phyloP scores from a whole-genome alignment of 768 basidiomycete species.

The Boletales sp. region DNA sequence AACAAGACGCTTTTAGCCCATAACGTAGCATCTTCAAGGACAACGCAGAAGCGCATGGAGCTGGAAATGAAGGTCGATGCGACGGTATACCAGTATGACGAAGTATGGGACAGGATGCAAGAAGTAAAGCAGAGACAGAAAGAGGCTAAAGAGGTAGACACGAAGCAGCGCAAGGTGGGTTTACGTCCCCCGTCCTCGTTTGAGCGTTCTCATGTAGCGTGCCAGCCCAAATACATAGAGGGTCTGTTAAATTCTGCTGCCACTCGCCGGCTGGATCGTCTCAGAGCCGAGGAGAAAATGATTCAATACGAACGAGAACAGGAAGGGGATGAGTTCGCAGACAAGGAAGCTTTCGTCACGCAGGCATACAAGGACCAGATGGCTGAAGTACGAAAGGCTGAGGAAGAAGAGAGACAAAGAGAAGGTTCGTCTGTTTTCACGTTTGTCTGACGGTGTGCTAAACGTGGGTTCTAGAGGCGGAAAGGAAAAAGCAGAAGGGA shows the following conservation, averaged over 20 bases:
- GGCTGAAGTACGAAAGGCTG: slow-evolving; percentile 84
- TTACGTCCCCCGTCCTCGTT: not conserved
- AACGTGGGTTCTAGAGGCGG: slow-evolving; percentile 37
- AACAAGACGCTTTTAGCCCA: slow-evolving; percentile 59
- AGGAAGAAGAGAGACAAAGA: slow-evolving; percentile 85
- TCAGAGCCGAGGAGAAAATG: slow-evolving; percentile 98
- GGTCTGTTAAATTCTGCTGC: slow-evolving; percentile 75
- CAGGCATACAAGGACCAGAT: slow-evolving; percentile 97
- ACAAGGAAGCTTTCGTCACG: slow-evolving; percentile 97
- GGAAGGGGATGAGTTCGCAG: slow-evolving; percentile 91
- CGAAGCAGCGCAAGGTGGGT: slow-evolving; percentile 74
- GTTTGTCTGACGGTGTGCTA: not conserved
- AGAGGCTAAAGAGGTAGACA: slow-evolving; percentile 69
- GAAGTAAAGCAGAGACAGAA: slow-evolving; percentile 74
- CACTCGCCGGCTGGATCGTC: slow-evolving; percentile 82
- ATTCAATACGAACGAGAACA: slow-evolving; percentile 87
- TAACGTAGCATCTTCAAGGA: slow-evolving; percentile 57
- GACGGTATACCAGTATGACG: slow-evolving; percentile 92
- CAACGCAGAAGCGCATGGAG: slow-evolving; percentile 71
- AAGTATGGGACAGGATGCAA: slow-evolving; percentile 95
- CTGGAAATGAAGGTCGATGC: slow-evolving; percentile 75
- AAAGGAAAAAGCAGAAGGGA: slow-evolving; percentile 58
- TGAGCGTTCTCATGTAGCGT: slow-evolving; percentile 10
- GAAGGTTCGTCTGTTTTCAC: slow-evolving; percentile 60
- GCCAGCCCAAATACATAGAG: slow-evolving; percentile 89